phyloP scores from a whole-genome alignment of 169 alveolate genomes.

The Babesia divergens region DNA sequence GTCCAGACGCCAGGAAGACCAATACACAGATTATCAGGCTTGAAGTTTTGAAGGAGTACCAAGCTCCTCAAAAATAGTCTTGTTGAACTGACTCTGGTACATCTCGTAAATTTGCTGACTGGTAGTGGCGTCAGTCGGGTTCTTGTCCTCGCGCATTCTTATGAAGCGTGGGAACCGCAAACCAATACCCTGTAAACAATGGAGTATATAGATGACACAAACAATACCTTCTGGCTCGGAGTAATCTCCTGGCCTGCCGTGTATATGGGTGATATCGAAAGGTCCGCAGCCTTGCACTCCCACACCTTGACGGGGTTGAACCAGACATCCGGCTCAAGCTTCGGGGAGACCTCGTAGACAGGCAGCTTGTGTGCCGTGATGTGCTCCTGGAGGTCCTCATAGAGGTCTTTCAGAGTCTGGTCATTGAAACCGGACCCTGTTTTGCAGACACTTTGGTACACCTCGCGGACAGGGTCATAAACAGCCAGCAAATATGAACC shows the following conservation, averaged over 20 bases:
- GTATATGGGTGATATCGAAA: constrained; percentile 94
- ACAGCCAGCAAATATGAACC: constrained; percentile 96
- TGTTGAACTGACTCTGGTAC: constrained; percentile 77
- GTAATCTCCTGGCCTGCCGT: constrained; percentile 90
- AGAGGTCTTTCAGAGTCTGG: constrained; percentile 82
- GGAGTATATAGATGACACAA: neutral
- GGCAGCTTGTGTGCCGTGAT: constrained; percentile 72
- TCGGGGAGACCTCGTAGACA: constrained; percentile 69
- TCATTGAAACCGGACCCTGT: constrained; percentile 97
- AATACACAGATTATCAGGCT: constrained; percentile 11
- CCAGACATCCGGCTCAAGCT: constrained; percentile 84
- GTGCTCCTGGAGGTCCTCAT: constrained; percentile 80
- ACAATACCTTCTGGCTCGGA: constrained; percentile 59
- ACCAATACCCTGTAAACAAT: constrained; percentile 89
- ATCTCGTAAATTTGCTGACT: constrained; percentile 85
- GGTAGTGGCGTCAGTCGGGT: constrained; percentile 90
- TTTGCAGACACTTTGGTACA: constrained; percentile 92
- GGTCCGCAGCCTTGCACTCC: constrained; percentile 97
- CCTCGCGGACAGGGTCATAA: constrained; percentile 92
- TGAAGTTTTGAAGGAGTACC: constrained; percentile 5
- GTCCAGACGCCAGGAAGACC: neutral
- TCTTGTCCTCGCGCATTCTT: constrained; percentile 94
- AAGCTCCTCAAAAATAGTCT: neutral
- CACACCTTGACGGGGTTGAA: constrained; percentile 91
- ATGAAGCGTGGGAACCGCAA: constrained; percentile 96